Base-by-base conservation (phyloP, 2,329 filamentous ascomycete genomes). In the Cladosporium sp. region DNA sequence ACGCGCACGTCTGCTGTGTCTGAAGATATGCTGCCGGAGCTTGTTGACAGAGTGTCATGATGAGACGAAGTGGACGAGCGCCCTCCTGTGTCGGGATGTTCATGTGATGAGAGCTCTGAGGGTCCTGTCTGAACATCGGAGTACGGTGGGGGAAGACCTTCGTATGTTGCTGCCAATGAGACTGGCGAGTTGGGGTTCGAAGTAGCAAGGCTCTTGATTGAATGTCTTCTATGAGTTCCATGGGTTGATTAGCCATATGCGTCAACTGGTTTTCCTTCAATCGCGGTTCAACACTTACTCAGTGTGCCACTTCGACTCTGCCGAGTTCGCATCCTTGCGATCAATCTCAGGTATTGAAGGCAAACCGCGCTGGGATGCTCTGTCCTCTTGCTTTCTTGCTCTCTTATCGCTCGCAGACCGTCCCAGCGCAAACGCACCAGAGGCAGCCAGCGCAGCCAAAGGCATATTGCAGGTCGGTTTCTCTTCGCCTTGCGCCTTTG, bases 1-100 rank as follows among this genome's bases (percentile, higher is more conserved):
- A 73, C 65, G 12, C 66, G 68, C 10, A 73, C 55, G 7, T 65
- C 59, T 11, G 64, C 4, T 7, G 59, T 49, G 47, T 54, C 58
- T 24, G 59, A 32, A 28, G 11, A 28, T 14, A 44, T 51, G 28
- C 28, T 61, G 38, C 41, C 7, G 44, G 59, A 61, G 6, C 38
- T 34, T 47, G 55, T 26, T 10, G 55, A 47, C n/a, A 59, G 30
- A 12, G n/a, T 32, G 11, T 59, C 55, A 15, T 21, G n/a, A 21
- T 47, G n/a, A 12, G 41, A 21, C n/a, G 8, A 4, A 24, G 3
- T 47, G 41, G 41, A 47, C n/a, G n/a, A n/a, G 8, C 7, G 10
- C n/a, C 41, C n/a, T 47, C 41, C 41, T 47, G 41, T 47, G n/a
- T 47, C n/a, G 8, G 41, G 10, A 21, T 12, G 2, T 21, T 12